phyloP scores from a whole-genome alignment of 2,329 filamentous ascomycete genomes.

The Hirsutella minnesotensis region DNA sequence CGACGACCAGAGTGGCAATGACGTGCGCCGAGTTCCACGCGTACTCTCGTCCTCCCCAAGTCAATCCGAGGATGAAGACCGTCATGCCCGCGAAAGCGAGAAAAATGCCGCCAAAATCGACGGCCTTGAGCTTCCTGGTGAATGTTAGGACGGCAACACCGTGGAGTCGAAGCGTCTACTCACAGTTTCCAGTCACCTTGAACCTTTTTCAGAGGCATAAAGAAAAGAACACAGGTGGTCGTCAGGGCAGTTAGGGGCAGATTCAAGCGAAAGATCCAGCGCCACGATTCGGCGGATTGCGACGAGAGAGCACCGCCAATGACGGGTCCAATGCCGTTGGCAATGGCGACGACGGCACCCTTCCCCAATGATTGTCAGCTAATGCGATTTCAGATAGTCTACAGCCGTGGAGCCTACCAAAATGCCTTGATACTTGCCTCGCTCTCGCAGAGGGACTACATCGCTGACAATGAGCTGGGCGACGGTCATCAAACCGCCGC shows the following conservation, averaged over 20 bases:
- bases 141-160: background rate
- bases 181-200: slow-evolving; percentile 36
- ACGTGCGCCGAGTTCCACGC: slow-evolving; percentile 43
- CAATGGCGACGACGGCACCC: slow-evolving; percentile 38
- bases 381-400: background rate
- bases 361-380: slow-evolving; percentile 3
- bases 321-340: slow-evolving; percentile 42
- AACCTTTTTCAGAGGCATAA: slow-evolving; percentile 45
- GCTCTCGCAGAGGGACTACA: slow-evolving; percentile 54
- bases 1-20: slow-evolving; percentile 40
- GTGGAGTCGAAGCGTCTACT: slow-evolving; percentile 4
- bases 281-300: slow-evolving; percentile 31
- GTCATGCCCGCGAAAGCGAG: slow-evolving; percentile 33
- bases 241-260: slow-evolving; percentile 37
- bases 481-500: slow-evolving; percentile 60
- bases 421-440: slow-evolving; percentile 61
- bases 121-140: slow-evolving; percentile 31
- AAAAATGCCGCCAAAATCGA: slow-evolving; percentile 37
- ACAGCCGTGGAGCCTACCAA: slow-evolving; percentile 19
- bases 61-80: slow-evolving; percentile 35
- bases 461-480: slow-evolving; percentile 61
- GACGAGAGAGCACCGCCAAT: slow-evolving; percentile 39
- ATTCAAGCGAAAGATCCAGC: slow-evolving; percentile 43
- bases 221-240: slow-evolving; percentile 34
- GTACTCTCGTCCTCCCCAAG: slow-evolving; percentile 49